Base-by-base conservation (phyloP, 225 moss, liverwort and hornwort species). In the Physcomitrellopsis africana region DNA sequence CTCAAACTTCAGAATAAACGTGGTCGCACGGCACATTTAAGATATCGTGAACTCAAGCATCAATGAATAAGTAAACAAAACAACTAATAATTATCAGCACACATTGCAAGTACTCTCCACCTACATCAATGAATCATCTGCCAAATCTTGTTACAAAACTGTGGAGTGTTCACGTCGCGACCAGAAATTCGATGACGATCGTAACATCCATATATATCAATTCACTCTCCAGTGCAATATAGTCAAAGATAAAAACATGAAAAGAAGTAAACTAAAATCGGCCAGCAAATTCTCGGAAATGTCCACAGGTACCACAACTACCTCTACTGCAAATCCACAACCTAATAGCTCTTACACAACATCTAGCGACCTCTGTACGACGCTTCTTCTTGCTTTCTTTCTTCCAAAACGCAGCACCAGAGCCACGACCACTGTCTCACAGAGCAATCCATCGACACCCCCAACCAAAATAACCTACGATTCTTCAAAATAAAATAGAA, bases 371-470 rank as follows among this genome's bases (percentile, higher is more conserved):
- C 58, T 37, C 48, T 15, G 8, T 12, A 8, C 0, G 37, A 23
- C 10, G 57, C n/a, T 9, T 9, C 57, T 18, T 37, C 32, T 37
- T 37, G 1, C 32, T 37, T 37, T 37, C 32, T 4, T 37, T 37
- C 32, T 37, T 37, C 32, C 9, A 51, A 7, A 72, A 52, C 52
- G 26, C 11, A 9, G 61, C 43, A 44, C 29, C 41, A 9, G 10
- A 62, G 62, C 17, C 51, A 69, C 63, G 2, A 80, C 51, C 58
- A 68, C n/a, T 29, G 12, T 44, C 24, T 26, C n/a, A 15, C 45
- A 63, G 12, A 5, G 44, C 12, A 52, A 60, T 51, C 59, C 37
- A 42, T 37, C 41, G 7, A 37, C 32, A 37, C 45, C 32, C 32
- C 32, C 32, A 37, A 4, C 32, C 32, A 20, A 22, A 37, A 23